A percentile compares a stretch with the other conserved stretches of the same genome.
These are phyloP conservation scores for Capsella bursapastoris DNA, from an alignment of 345 rosid genomes.

Conservation along the genomic window DNA sequence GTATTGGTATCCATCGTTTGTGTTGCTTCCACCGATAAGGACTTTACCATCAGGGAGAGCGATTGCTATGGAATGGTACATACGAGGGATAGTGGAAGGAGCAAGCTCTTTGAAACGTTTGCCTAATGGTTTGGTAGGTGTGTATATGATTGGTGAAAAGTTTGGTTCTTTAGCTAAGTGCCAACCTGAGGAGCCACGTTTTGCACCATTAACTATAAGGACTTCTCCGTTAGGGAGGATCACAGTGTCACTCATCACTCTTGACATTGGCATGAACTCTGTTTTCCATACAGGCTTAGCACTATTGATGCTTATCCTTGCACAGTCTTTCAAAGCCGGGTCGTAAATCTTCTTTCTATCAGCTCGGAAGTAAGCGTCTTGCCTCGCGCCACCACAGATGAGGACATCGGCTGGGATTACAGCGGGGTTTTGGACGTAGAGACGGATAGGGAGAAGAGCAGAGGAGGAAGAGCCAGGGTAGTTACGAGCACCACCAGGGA, in stretches of 20 bases:
- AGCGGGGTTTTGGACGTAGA: constrained; percentile 10
- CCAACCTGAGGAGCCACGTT: constrained; percentile 68
- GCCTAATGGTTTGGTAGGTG: constrained; percentile 30
- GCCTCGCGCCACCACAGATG: constrained; percentile 59
- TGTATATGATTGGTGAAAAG: constrained; percentile 53
- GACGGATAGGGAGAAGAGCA: constrained; percentile 63
- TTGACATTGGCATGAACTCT: constrained; percentile 67
- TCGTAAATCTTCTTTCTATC: constrained; percentile 34
- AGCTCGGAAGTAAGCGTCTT: constrained; percentile 47
- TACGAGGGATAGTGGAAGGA: constrained; percentile 52
- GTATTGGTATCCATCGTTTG: constrained; percentile 57
- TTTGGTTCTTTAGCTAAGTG: constrained; percentile 61
- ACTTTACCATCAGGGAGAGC: constrained; percentile 64
- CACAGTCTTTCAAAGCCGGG: constrained; percentile 62
- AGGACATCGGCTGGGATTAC: constrained; percentile 54
- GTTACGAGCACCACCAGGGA: constrained; percentile 73
- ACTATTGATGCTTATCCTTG: constrained; percentile 53
- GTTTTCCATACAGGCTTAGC: constrained; percentile 56
- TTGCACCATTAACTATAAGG: constrained; percentile 68
- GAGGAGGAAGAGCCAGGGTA: constrained; percentile 75
- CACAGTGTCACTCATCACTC: constrained; percentile 73
- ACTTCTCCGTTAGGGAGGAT: constrained; percentile 73
- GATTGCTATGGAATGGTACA: constrained; percentile 61
- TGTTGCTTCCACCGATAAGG: constrained; percentile 71
- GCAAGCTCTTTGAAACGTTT: constrained; percentile 50